Base-by-base conservation (phyloP, 495 filamentous ascomycete species). In the Poronia punctata region DNA sequence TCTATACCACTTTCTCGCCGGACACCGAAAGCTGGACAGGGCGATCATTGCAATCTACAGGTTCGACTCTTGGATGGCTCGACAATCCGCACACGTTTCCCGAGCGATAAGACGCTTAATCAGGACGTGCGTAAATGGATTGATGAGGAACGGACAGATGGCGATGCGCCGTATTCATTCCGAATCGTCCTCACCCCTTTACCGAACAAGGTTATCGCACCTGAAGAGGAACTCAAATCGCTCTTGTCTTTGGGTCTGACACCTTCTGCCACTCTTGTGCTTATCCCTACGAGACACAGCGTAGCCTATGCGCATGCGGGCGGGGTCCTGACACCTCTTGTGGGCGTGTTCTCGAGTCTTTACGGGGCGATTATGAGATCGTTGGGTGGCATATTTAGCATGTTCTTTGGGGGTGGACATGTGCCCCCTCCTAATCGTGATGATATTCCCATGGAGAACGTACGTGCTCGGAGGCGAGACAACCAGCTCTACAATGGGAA, bases 401-500 rank as follows among this genome's bases (percentile, higher is more conserved):
- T 64, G 40, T 49, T 68, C n/a, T 53, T 54, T 1, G 40, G 40
- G 2, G 30, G 31, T 12, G 70, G 62, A 7, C 24, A 62, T n/a
- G n/a, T n/a, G n/a, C n/a, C n/a, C n/a, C n/a, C n/a, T 27, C 9
- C 30, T 10, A 28, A 35, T 3, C 20, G 35, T 3, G 46, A 46
- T 3, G 40, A 43, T 1, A 44, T 40, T 16, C 46, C 30, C 12
- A 37, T 43, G 41, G 25, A 36, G 17, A 53, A 39, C 28, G 34
- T 39, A 35, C 35, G 38, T 1, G 19, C 36, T 2, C 37, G 28
- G 14, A 41, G 44, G 58, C 33, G 72, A 69, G 50, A 81, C 42
- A 68, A 71, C 16, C 78, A 89, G 50, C 76, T 88, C 25, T 95
- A 95, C 56, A 95, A 95, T 60, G 88, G 88, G 3, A 95, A 94